Conservation (phyloP, 2,329 filamentous ascomycete genomes). For the Aspergillus arachidicola region DNA sequence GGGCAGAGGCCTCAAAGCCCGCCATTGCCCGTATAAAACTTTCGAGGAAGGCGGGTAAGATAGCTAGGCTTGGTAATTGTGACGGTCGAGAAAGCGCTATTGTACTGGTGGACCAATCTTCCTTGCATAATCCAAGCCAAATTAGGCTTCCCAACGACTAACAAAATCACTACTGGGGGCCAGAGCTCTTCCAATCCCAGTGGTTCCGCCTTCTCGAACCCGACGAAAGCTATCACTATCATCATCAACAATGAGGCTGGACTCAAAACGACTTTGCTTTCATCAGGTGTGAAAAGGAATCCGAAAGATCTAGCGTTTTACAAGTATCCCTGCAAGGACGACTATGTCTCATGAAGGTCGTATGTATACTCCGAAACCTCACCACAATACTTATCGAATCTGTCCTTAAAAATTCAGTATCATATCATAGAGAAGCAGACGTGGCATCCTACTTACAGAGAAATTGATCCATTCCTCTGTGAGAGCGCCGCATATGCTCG, state of each 20-base stretch:
- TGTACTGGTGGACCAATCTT: too few species aligned
- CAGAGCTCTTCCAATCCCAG: too few species aligned
- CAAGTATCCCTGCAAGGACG: not conserved
- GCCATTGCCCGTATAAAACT: not conserved
- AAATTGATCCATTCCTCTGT: not conserved
- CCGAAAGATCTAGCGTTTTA: not conserved
- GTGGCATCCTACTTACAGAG: not conserved
- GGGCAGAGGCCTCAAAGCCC: not conserved
- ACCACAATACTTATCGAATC: not conserved
- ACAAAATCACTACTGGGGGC: too few species aligned
- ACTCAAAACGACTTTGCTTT: not conserved
- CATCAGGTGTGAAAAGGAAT: not conserved
- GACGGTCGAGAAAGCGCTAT: too few species aligned
- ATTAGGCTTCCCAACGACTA: not conserved
- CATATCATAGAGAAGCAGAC: not conserved
- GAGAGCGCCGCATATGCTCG: not conserved
- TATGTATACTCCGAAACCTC: not conserved
- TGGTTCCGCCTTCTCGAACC: too few species aligned
- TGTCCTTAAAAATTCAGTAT: not conserved
- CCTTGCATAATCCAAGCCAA: too few species aligned
- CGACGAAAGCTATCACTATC: too few species aligned
- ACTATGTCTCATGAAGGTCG: not conserved
- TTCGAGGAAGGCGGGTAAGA: not conserved
- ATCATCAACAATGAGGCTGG: not conserved
- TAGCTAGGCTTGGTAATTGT: not conserved